Conservation (phyloP, 495 filamentous ascomycete genomes). For the Aspergillus mulundensis region DNA sequence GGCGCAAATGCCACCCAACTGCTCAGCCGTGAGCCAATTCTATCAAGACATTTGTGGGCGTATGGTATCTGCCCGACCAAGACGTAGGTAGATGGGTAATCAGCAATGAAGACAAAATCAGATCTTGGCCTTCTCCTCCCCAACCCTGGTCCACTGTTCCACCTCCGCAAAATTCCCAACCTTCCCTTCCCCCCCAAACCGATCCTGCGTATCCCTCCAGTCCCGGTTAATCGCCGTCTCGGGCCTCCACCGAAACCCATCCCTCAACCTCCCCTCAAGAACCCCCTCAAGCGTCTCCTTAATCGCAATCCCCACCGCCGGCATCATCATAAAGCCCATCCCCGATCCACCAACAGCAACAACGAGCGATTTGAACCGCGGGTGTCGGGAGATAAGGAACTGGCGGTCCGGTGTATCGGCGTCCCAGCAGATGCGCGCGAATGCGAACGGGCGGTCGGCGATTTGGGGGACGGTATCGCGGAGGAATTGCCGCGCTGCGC, state of each 20-base stretch:
- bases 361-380: constrained; percentile 36
- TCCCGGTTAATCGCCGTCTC: constrained; percentile 43
- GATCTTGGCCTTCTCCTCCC: background rate
- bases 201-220: constrained; percentile 47
- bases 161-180: constrained; percentile 49
- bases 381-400: constrained; percentile 47
- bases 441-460: constrained; percentile 40
- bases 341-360: constrained; percentile 50
- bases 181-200: constrained; percentile 39
- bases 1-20: too few species aligned
- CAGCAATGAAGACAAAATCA: too few species aligned
- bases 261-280: constrained; percentile 33
- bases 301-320: constrained; percentile 45
- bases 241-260: constrained; percentile 49
- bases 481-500: constrained; percentile 39
- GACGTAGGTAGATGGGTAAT: too few species aligned
- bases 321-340: constrained; percentile 49
- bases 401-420: constrained; percentile 49
- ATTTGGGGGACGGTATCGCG: constrained; percentile 50
- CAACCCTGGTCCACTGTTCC: constrained; percentile 8
- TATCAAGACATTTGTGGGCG: too few species aligned
- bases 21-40: too few species aligned
- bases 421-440: constrained; percentile 53
- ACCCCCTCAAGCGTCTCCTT: constrained; percentile 42
- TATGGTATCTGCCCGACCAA: too few species aligned